Conservation (phyloP, 2,329 filamentous ascomycete genomes). For the Nannizzia gypsea region DNA sequence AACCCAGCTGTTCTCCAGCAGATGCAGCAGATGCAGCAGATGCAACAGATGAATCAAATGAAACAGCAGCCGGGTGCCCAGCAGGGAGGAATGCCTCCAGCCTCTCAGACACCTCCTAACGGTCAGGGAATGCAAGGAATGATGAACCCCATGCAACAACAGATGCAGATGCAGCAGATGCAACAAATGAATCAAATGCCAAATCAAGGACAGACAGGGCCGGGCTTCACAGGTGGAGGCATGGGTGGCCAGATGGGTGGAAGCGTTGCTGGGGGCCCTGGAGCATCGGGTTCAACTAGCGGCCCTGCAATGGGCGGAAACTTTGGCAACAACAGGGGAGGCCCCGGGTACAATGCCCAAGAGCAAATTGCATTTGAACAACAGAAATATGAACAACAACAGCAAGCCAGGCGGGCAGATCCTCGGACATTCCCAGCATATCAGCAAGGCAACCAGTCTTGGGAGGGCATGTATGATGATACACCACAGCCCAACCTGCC, state of each 20-base stretch:
- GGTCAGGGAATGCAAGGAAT: conserved; percentile 46
- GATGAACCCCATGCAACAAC: conserved; percentile 65
- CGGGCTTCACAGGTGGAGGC: conserved; percentile 12
- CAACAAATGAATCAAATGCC: conserved; percentile 51
- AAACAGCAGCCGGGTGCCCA: conserved; percentile 5
- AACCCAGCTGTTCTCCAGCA: conserved; percentile 64
- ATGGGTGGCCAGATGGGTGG: conserved; percentile 28
- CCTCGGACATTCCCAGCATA: conserved; percentile 32
- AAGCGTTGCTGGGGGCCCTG: conserved; percentile 19
- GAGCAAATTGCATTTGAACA: conserved; percentile 67
- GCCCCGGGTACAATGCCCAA: conserved; percentile 52
- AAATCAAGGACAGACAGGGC: conserved; percentile 32
- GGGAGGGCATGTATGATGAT: conserved; percentile 98
- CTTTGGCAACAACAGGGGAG: conserved; percentile 34
- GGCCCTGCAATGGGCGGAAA: conserved; percentile 25
- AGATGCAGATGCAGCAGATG: conserved; percentile 56
- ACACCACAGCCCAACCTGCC: conserved; percentile 67
- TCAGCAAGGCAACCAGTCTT: conserved; percentile 54
- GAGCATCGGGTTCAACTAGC: conserved; percentile 43
- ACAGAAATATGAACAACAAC: conserved; percentile 64
- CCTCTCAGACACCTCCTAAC: conserved; percentile 31
- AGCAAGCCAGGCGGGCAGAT: conserved; percentile 45
- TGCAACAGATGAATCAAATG: conserved; percentile 41
- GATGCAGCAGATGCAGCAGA: conserved; percentile 54
- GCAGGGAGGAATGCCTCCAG: conserved; percentile 26